Conservation (phyloP, 2,329 filamentous ascomycete genomes). For the Phialocephala subalpina region DNA sequence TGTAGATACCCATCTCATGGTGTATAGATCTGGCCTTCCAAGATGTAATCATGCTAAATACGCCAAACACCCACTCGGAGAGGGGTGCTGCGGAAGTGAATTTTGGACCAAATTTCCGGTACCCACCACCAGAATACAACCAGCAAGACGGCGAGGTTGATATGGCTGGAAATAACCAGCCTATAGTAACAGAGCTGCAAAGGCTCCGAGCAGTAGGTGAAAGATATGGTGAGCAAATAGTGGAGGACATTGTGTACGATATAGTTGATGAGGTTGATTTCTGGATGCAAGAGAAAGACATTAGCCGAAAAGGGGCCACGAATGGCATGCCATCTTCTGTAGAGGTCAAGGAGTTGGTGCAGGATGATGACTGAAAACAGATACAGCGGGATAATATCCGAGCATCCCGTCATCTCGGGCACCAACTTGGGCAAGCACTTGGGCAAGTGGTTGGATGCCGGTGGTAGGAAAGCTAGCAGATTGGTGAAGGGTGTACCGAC, state of each 20-base stretch:
- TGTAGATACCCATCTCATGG: too few species aligned
- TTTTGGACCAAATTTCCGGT: slow-evolving; percentile 95
- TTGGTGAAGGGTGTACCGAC: too few species aligned
- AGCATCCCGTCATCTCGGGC: too few species aligned
- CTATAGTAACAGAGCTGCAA: slow-evolving; percentile 37
- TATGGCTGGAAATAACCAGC: slow-evolving; percentile 52
- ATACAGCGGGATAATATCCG: too few species aligned
- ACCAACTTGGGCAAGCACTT: too few species aligned
- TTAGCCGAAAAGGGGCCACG: slow-evolving; percentile 37
- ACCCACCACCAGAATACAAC: slow-evolving; percentile 70
- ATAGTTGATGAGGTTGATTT: slow-evolving; percentile 94
- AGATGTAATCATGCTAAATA: too few species aligned
- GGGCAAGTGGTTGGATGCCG: too few species aligned
- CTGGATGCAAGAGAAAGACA: slow-evolving; percentile 68
- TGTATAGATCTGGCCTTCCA: too few species aligned
- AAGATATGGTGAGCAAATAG: slow-evolving; percentile 91
- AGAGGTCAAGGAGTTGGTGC: slow-evolving; percentile 72
- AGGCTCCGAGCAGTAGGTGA: slow-evolving; percentile 71
- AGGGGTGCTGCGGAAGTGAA: slow-evolving; percentile 93
- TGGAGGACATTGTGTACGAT: slow-evolving; percentile 92
- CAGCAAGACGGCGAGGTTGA: slow-evolving; percentile 55
- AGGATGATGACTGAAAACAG: slow-evolving; percentile 58
- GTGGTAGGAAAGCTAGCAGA: too few species aligned
- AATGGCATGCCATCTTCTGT: slow-evolving; percentile 35
- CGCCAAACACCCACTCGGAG: too few species aligned